Evolutionary conservation across 176 grass and related monocot species (phyloP), one percentile per base, ranked within the genome.

Genomic region (Poa annua): DNA sequence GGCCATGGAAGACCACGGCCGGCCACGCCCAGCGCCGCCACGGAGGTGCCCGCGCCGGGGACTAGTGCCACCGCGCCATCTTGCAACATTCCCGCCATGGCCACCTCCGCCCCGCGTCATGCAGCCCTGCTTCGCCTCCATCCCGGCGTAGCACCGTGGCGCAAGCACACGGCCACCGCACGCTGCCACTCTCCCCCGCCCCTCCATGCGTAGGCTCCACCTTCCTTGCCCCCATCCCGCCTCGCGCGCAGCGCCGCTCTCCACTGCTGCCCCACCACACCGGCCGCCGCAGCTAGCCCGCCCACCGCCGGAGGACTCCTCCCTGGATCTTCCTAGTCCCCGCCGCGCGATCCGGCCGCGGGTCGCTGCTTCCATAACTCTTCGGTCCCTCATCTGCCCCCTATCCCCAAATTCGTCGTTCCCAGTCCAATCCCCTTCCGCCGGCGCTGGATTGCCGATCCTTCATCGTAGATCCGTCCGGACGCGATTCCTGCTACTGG

Each of bases 371-470:
- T 32, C 22, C 70, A 8, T 10, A 22, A 13, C 3, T 17, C 70
- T 17, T 14, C 1, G 70, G 5, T 1, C 44, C 7, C 22, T 73
- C 12, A 26, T 15, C 70, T 0, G 41, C 2, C 41, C n/a, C 29
- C 70, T 44, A 73, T 73, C 44, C 70, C 70, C 70, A 16, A 73
- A 73, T 72, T 24, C 69, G 42, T 13, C 70, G 44, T 29, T 2
- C n/a, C 1, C 70, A 32, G 24, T 29, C 70, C 24, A 73, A 26
- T 17, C 70, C 45, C 44, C 70, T 14, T 29, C 24, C 7, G 44
- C 70, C 24, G 44, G 44, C 45, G 0, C 70, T 73, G 22, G 44
- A 15, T 44, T 11, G 70, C 21, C n/a, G n/a, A n/a, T n/a, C n/a
- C n/a, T n/a, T n/a, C n/a, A n/a, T n/a, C 70, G 44, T 19, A 73